Conservation (phyloP, 257 asterid genomes). For the Solanum rostratum region DNA sequence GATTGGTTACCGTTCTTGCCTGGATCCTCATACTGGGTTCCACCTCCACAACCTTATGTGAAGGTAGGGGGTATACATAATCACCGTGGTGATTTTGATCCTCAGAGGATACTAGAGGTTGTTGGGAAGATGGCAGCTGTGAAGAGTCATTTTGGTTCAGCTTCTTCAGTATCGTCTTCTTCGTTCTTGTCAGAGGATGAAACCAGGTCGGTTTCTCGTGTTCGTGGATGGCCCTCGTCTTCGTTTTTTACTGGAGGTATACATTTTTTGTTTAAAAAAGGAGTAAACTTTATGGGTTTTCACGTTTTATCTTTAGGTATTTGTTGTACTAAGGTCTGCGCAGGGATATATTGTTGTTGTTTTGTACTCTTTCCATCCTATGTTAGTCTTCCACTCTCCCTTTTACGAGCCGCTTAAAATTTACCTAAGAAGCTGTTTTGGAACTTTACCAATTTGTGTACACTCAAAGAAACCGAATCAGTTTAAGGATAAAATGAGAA, state of each 20-base stretch:
- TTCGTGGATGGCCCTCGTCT: constrained; percentile 33
- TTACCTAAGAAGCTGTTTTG: background rate
- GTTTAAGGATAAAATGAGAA: too few species aligned
- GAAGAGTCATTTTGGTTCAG: background rate
- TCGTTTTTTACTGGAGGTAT: constrained; percentile 24
- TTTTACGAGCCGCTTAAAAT: too few species aligned
- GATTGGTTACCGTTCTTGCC: constrained; percentile 36
- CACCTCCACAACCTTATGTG: constrained; percentile 10
- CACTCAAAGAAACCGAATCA: background rate
- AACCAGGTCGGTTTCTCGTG: constrained; percentile 2
- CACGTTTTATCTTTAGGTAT: background rate
- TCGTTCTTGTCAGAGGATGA: constrained; percentile 14
- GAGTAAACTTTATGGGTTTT: background rate
- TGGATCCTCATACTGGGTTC: constrained; percentile 35
- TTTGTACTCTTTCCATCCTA: too few species aligned
- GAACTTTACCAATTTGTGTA: background rate
- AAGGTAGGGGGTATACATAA: background rate
- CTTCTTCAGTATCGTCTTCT: background rate
- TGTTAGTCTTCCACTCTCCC: too few species aligned
- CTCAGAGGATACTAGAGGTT: constrained; percentile 13
- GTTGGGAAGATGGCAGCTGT: constrained; percentile 14
- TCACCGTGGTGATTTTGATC: background rate
- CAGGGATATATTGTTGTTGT: too few species aligned
- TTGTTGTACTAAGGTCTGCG: background rate
- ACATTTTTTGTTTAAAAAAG: background rate